Conservation (phyloP, 257 asterid species). For the Solanum pimpinellifolium region DNA sequence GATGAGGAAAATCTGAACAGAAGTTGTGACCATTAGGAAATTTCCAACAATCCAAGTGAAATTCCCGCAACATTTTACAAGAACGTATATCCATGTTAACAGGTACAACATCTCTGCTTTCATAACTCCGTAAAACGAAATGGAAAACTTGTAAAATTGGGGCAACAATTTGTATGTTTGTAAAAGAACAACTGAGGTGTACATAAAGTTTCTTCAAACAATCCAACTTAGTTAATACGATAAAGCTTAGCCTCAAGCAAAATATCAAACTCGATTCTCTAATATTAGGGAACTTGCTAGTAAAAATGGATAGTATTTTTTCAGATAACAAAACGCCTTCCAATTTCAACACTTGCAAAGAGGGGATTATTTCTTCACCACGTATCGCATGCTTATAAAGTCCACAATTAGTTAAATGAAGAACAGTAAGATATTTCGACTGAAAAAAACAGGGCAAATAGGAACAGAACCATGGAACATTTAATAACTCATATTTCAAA, state of each 20-base stretch:
- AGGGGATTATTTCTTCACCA: not conserved
- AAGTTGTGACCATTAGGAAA: not conserved
- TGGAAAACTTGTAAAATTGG: not conserved
- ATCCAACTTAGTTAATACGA: not conserved
- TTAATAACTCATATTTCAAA: not conserved
- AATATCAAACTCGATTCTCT: not conserved
- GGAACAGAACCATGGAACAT: not conserved
- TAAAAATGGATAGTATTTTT: not conserved
- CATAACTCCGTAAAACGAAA: not conserved
- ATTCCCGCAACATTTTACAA: not conserved
- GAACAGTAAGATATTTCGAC: not conserved
- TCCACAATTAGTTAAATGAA: not conserved
- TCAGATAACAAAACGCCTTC: not conserved
- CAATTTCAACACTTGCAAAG: not conserved
- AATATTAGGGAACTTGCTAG: not conserved
- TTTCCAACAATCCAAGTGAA: not conserved
- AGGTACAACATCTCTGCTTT: not conserved
- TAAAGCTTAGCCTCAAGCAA: not conserved
- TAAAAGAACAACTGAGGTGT: not conserved
- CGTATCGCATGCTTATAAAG: not conserved
- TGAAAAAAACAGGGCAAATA: not conserved
- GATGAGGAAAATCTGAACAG: not conserved
- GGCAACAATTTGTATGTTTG: not conserved
- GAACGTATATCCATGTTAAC: not conserved
- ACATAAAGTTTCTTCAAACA: not conserved